Base-by-base conservation (phyloP, 768 basidiomycete genomes). In the Phylloporus scabripes region DNA sequence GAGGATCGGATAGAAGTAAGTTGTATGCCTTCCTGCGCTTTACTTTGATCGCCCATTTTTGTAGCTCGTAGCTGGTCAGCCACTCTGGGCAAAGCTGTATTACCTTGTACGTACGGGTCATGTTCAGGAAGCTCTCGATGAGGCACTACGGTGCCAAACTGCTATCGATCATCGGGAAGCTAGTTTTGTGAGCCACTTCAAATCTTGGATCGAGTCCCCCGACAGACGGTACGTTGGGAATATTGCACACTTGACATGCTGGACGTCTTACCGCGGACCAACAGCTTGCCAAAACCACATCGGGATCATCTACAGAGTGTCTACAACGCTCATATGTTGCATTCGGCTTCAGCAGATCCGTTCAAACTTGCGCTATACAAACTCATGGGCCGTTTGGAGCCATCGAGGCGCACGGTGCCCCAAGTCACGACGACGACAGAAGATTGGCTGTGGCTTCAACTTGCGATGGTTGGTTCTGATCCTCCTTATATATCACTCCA, bases 401-500 rank as follows among this genome's bases (percentile, higher is more conserved):
- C 92, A 1, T 69, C 79, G 5, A 76, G 88, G 48, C 78, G 92
- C 42, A 86, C 81, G 58, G 83, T 94, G 2, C 78, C 82, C 5
- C 80, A 83, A 34, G 92, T 97, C 5, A 97, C 93, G 0, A 79
- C 79, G 9, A 94, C 93, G 1, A 93, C 91, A 2, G 96, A 97
- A 64, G 96, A 99, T 67, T 99, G 95, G 95, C 73, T 97, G 31
- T 99, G 95, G 95, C 85, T 94, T 74, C 94, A 99, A 70, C 77
- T 98, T 12, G 77, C 85, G 1, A 87, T 97, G 81, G 88, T 83
- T 42, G 12, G 32, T 48, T 23, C 31, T 37, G 21, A 6, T 15
- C 0, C 14, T 33, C 48, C 24, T 34, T 5, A 28, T 31, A 10
- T 15, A 24, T 31, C 41, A 43, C 14, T 42, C 14, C 18, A 59